Conservation (phyloP, 1,284 basidiomycete genomes). For the Ganoderma resinaceum region DNA sequence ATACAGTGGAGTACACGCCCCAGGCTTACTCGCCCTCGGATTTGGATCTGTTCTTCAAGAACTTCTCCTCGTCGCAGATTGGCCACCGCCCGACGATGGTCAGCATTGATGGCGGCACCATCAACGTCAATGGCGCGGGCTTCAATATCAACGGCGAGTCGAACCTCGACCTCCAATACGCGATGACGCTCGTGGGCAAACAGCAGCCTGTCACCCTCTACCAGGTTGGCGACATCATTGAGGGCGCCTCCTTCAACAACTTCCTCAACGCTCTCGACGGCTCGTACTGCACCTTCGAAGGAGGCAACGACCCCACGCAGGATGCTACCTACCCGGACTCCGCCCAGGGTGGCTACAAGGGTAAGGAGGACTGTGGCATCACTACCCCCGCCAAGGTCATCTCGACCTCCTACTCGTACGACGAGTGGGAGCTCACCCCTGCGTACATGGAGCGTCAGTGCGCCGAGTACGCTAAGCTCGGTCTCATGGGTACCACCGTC, state of each 20-base stretch:
- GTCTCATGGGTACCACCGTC: slow-evolving; percentile 34
- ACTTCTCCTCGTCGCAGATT: slow-evolving; percentile 43
- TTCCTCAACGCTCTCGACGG: slow-evolving; percentile 55
- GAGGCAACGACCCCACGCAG: slow-evolving; percentile 58
- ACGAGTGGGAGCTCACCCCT: slow-evolving; percentile 45
- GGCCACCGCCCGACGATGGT: slow-evolving; percentile 37
- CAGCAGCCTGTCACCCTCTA: slow-evolving; percentile 48
- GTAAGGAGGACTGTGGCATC: slow-evolving; percentile 45
- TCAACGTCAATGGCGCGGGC: slow-evolving; percentile 21
- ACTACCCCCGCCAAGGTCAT: slow-evolving; percentile 48
- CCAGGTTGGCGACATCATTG: slow-evolving; percentile 30
- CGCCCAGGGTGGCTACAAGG: slow-evolving; percentile 22
- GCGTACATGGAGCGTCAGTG: slow-evolving; percentile 50
- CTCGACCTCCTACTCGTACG: slow-evolving; percentile 50
- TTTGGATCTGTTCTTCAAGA: slow-evolving; percentile 50
- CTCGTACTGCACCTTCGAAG: slow-evolving; percentile 65
- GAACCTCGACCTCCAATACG: slow-evolving; percentile 59
- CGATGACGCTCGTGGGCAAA: slow-evolving; percentile 52
- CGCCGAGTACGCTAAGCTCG: slow-evolving; percentile 53
- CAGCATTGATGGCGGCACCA: slow-evolving; percentile 53
- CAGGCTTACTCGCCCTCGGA: slow-evolving; percentile 51
- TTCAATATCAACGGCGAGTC: slow-evolving; percentile 57
- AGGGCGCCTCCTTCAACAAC: slow-evolving; percentile 52
- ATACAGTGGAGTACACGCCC: slow-evolving; percentile 55
- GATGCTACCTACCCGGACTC: slow-evolving; percentile 37